Percentiles rank a stretch among this genome's conserved stretches.
Evolutionary conservation across 2,329 filamentous ascomycete genomes (phyloP).

Genomic region (Dothidotthia symphoricarpi): DNA sequence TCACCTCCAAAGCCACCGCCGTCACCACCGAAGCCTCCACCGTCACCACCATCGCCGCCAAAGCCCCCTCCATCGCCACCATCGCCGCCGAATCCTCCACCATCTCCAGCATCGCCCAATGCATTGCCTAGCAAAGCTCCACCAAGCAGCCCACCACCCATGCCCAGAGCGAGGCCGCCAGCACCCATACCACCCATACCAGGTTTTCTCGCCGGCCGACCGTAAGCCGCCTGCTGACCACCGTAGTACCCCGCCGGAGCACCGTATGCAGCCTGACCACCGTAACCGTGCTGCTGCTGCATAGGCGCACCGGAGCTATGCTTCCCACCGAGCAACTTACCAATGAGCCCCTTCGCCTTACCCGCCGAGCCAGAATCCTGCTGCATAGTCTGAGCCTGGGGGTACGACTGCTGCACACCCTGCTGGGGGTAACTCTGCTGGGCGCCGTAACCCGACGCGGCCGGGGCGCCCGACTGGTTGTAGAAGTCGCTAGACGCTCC

Average conservation of each 20-base stretch:
- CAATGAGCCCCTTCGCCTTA: conserved; percentile 47
- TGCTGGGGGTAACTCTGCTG: no score
- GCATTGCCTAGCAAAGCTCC: conserved; percentile 70
- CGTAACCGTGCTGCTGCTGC: conserved; percentile 33
- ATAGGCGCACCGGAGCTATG: conserved; percentile 42
- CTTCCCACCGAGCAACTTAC: conserved; percentile 54
- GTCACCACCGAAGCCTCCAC: conserved; percentile 23
- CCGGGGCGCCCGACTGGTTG: conserved; percentile 13
- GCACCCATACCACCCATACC: conserved; percentile 41
- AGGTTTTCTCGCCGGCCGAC: no score
- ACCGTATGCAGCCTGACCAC: conserved; percentile 25
- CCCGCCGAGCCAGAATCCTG: conserved; percentile 6
- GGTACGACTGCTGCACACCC: conserved; percentile 1
- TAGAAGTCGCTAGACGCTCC: conserved; percentile 54
- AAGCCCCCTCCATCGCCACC: conserved; percentile 27
- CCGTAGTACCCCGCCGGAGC: conserved; percentile 14
- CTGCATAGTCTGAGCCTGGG: conserved; percentile 9
- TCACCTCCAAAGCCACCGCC: conserved; percentile 24
- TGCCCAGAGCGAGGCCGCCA: conserved; percentile 70
- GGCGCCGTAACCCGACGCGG: no score
- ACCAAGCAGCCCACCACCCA: conserved; percentile 78
- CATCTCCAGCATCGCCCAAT: conserved; percentile 49
- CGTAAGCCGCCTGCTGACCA: conserved; percentile 37
- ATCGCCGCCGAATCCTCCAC: conserved; percentile 21
- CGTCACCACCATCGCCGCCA: conserved; percentile 29